Percentiles rank a stretch among this genome's conserved stretches.
Conservation (phyloP, 441 rosid species). For the Populus hybrid region DNA sequence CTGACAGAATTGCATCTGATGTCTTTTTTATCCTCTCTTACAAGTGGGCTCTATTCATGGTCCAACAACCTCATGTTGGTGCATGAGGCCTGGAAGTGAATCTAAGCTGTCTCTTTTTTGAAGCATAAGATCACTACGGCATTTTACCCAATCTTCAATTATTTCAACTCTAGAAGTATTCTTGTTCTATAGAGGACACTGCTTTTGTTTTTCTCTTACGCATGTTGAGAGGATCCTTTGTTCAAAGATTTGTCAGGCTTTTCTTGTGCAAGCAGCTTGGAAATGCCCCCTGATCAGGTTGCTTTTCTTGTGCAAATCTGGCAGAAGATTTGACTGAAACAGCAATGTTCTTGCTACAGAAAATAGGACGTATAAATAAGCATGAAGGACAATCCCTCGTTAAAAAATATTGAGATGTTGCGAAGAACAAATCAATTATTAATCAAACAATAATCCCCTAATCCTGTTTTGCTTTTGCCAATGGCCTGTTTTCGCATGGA, state of each 20-base stretch:
- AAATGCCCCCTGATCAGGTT: slow-evolving; percentile 22
- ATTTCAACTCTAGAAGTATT: slow-evolving; percentile 24
- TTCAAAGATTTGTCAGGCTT: slow-evolving; percentile 40
- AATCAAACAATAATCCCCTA: too few relatives aligned
- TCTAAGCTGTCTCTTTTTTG: slow-evolving; percentile 26
- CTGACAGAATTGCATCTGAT: slow-evolving; percentile 23
- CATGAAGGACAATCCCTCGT: background rate
- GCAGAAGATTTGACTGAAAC: slow-evolving; percentile 19
- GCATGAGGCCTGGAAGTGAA: slow-evolving; percentile 46
- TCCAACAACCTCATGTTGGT: slow-evolving; percentile 46
- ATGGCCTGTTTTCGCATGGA: background rate
- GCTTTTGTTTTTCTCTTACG: slow-evolving; percentile 19
- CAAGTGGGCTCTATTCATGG: slow-evolving; percentile 18
- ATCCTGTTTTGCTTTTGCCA: background rate
- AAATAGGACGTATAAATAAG: background rate
- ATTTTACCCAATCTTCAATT: slow-evolving; percentile 9
- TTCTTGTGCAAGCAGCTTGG: slow-evolving; percentile 22
- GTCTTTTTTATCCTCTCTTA: slow-evolving; percentile 15
- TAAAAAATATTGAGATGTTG: background rate
- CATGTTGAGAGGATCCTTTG: slow-evolving; percentile 27
- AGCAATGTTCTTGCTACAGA: background rate
- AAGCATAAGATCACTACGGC: slow-evolving; percentile 25
- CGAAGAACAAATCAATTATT: background rate
- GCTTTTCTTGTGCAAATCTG: slow-evolving; percentile 16
- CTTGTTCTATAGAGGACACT: slow-evolving; percentile 22